Evolutionary conservation across 2,329 filamentous ascomycete species (phyloP).

Genomic region (Arthrobotrys megalospora): DNA sequence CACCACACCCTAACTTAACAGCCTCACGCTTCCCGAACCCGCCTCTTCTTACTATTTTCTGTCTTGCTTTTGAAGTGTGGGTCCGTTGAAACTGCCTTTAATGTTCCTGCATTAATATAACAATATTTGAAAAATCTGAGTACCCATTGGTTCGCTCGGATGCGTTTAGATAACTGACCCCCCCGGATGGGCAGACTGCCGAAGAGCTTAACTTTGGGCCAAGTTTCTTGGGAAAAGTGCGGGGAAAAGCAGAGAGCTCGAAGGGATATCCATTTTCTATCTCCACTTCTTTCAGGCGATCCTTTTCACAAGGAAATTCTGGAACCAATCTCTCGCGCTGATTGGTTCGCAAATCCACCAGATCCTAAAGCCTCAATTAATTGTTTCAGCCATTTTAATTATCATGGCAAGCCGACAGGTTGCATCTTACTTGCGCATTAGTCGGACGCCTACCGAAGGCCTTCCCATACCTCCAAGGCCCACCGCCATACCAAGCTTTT

Average conservation of each 20-base stretch:
- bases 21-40: constrained; percentile 45
- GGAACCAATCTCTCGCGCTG: neutral
- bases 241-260: constrained; percentile 19
- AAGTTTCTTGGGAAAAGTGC: constrained; percentile 47
- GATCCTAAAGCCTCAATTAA: constrained; percentile 26
- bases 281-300: constrained; percentile 27
- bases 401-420: neutral
- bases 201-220: constrained; percentile 43
- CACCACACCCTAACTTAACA: constrained; percentile 10
- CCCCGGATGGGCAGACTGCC: constrained; percentile 31
- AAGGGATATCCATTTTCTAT: constrained; percentile 2
- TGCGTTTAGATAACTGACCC: neutral
- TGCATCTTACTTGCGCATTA: constrained; percentile 12
- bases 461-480: constrained; percentile 6
- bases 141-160: constrained; percentile 25
- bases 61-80: constrained; percentile 33
- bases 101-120: constrained; percentile 59
- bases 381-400: constrained; percentile 32
- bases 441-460: constrained; percentile 47
- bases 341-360: neutral
- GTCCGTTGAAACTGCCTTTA: constrained; percentile 17
- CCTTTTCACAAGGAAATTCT: constrained; percentile 55
- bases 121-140: neutral
- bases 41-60: constrained; percentile 32
- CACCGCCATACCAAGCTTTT: constrained; percentile 36